Evolutionary conservation across 2,329 filamentous ascomycete genomes (phyloP).

Genomic region (Tolypocladium inflatum): DNA sequence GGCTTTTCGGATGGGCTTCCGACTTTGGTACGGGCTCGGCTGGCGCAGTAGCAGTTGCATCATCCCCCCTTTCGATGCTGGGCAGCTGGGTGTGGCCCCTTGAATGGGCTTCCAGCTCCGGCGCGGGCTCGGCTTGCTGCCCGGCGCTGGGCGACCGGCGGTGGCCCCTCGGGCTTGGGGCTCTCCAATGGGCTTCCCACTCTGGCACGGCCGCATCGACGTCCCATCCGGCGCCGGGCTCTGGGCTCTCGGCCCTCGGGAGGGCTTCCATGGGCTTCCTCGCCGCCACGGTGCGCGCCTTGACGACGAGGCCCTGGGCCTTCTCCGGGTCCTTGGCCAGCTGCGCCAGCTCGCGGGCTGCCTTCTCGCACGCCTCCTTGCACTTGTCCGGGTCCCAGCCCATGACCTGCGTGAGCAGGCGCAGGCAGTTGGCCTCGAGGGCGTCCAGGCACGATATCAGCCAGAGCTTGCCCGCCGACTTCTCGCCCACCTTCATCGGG

Average conservation of each 20-base stretch:
- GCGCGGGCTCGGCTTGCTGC: no score
- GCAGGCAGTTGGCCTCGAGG: conserved; percentile 37
- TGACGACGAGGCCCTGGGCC: conserved; percentile 33
- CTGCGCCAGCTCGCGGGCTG: conserved; percentile 37
- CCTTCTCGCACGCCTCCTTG: conserved; percentile 34
- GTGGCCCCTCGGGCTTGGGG: neutral
- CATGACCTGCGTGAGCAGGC: conserved; percentile 42
- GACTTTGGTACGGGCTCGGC: no score
- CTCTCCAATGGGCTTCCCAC: conserved; percentile 6
- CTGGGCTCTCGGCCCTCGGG: neutral
- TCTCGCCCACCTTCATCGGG: conserved; percentile 35
- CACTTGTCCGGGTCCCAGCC: conserved; percentile 41
- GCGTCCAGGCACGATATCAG: conserved; percentile 41
- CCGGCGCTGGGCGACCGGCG: neutral
- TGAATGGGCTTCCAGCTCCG: no score
- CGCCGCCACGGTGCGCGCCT: conserved; percentile 37
- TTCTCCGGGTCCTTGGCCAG: conserved; percentile 36
- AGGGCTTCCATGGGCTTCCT: conserved; percentile 33
- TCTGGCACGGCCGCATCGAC: neutral
- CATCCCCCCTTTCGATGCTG: no score
- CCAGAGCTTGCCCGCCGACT: conserved; percentile 42
- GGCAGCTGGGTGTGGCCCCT: no score
- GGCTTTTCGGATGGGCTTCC: no score
- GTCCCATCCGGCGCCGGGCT: neutral
- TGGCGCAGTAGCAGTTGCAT: no score